A percentile compares a stretch with the other conserved stretches of the same genome.
Evolutionary conservation across 2,329 filamentous ascomycete genomes (phyloP).

Genomic region (Aspergillus bombycis): DNA sequence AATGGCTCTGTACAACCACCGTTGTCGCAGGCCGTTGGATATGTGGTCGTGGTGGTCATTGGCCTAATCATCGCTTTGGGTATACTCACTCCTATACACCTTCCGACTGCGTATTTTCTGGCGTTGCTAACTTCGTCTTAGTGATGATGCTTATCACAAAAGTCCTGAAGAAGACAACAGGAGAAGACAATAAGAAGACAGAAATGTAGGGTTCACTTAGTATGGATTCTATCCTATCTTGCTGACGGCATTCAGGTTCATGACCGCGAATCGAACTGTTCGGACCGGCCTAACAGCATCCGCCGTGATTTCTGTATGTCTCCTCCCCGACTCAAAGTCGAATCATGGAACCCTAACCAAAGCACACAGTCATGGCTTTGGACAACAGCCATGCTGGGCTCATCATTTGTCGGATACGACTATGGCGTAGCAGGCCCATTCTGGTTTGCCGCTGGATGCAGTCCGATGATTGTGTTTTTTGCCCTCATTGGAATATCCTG

Average conservation of each 20-base stretch:
- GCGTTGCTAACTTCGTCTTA: slow-evolving; percentile 16
- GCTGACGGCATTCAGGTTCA: slow-evolving; percentile 44
- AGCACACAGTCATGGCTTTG: slow-evolving; percentile 53
- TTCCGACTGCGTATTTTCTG: background rate
- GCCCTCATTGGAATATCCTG: slow-evolving; percentile 55
- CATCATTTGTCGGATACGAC: slow-evolving; percentile 55
- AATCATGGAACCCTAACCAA: background rate
- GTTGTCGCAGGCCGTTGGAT: slow-evolving; percentile 45
- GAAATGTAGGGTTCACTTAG: slow-evolving; percentile 46
- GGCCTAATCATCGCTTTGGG: slow-evolving; percentile 46
- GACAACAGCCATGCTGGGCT: slow-evolving; percentile 57
- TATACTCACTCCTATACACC: slow-evolving; percentile 16
- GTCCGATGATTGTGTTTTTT: slow-evolving; percentile 61
- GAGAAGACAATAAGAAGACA: slow-evolving; percentile 56
- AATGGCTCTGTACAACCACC: slow-evolving; percentile 33
- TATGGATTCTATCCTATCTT: background rate
- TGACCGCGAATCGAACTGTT: slow-evolving; percentile 57
- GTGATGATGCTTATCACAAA: slow-evolving; percentile 53
- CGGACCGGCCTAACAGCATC: slow-evolving; percentile 57
- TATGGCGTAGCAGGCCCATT: slow-evolving; percentile 60
- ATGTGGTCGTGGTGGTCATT: slow-evolving; percentile 47
- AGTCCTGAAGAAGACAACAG: slow-evolving; percentile 52
- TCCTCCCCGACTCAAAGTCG: background rate
- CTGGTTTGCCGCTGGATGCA: slow-evolving; percentile 61
- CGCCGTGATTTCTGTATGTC: slow-evolving; percentile 53